phyloP scores from a whole-genome alignment of 768 basidiomycete genomes.

The Lenzites betulinus region DNA sequence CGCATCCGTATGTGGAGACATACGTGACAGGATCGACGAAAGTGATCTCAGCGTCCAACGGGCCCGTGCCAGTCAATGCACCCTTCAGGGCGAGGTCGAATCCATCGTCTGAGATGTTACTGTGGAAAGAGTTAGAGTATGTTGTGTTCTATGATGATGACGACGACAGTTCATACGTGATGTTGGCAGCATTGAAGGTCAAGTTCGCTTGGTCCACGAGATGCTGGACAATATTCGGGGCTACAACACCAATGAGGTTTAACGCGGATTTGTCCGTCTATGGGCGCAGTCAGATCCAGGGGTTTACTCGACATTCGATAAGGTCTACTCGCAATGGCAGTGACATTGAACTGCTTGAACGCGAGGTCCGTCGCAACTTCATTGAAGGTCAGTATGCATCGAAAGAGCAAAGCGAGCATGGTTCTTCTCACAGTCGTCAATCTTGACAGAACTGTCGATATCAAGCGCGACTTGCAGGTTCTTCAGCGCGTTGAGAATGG shows the following conservation, averaged over 20 bases:
- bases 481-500: constrained; percentile 63
- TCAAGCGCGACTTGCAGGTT: constrained; percentile 59
- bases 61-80: constrained; percentile 62
- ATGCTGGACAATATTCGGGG: constrained; percentile 63
- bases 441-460: constrained; percentile 52
- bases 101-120: constrained; percentile 50
- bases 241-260: constrained; percentile 71
- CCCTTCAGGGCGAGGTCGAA: constrained; percentile 64
- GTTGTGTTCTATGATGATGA: constrained; percentile 39
- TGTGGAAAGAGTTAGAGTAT: constrained; percentile 1
- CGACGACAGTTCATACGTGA: constrained; percentile 34
- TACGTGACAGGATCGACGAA: constrained; percentile 66
- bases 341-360: constrained; percentile 59
- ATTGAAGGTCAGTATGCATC: constrained; percentile 4
- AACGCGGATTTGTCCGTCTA: constrained; percentile 65
- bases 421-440: constrained; percentile 62
- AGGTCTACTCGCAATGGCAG: constrained; percentile 47
- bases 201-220: constrained; percentile 60
- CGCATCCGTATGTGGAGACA: constrained; percentile 22
- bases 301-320: not conserved
- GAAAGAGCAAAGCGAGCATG: not conserved
- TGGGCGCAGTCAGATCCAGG: not conserved
- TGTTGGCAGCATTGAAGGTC: constrained; percentile 57
- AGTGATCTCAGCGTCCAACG: constrained; percentile 67
- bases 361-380: constrained; percentile 57